Conservation (phyloP, 208 protist species). For the Trypanosoma boissoni region DNA sequence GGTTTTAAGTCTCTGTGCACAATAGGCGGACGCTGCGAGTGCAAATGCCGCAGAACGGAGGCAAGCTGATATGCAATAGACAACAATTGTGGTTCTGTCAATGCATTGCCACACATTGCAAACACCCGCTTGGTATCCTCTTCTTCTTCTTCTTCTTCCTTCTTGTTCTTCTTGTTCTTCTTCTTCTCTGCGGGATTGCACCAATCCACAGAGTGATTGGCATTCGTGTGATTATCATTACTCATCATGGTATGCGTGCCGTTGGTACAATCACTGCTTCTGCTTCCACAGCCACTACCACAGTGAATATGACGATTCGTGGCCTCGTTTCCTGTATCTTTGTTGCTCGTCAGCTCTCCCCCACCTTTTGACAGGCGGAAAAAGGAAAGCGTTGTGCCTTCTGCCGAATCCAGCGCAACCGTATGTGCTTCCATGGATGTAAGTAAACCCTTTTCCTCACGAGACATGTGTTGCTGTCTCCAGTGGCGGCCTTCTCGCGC, state of each 20-base stretch:
- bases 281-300: too few species aligned
- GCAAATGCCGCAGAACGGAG: conserved; percentile 67
- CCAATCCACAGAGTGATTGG: too few species aligned
- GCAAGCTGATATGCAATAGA: conserved; percentile 81
- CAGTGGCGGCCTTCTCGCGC: too few species aligned
- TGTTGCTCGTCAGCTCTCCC: too few species aligned
- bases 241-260: too few species aligned
- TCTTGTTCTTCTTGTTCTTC: neutral
- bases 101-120: conserved; percentile 34
- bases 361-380: conserved; percentile 6
- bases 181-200: neutral
- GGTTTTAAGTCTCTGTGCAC: conserved; percentile 71
- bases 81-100: conserved; percentile 70
- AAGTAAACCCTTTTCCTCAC: too few species aligned
- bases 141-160: conserved; percentile 3
- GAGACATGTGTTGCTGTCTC: too few species aligned
- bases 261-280: too few species aligned
- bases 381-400: conserved; percentile 1
- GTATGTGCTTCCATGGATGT: neutral
- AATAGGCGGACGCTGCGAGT: conserved; percentile 54
- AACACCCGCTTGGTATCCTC: conserved; percentile 3
- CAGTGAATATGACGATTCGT: too few species aligned
- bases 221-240: too few species aligned
- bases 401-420: neutral
- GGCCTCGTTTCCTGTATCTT: too few species aligned